A percentile compares a stretch with the other conserved stretches of the same genome.
phyloP scores from a whole-genome alignment of 23 red algal genomes.

The Gracilaria domingensis region DNA sequence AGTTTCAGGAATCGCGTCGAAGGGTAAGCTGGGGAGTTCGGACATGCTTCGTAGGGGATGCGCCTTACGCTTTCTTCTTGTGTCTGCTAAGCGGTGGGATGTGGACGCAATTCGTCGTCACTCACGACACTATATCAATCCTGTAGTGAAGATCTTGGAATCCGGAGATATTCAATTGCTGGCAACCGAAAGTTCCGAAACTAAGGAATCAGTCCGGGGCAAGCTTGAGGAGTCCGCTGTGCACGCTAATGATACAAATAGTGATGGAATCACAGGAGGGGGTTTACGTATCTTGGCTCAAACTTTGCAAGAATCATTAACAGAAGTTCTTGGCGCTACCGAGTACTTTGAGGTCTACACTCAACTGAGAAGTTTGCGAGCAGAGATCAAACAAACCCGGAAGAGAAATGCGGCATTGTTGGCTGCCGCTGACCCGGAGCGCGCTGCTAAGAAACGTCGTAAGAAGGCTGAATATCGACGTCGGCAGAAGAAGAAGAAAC shows the following conservation, averaged over 20 bases:
- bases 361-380: conserved; percentile 23
- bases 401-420: conserved; percentile 62
- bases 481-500: conserved; percentile 26
- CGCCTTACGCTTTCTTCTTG: conserved; percentile 74
- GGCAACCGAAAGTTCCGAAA: background rate
- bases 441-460: conserved; percentile 51
- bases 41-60: conserved; percentile 67
- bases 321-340: conserved; percentile 37
- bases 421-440: conserved; percentile 55
- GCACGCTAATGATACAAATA: background rate
- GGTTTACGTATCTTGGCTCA: conserved; percentile 42
- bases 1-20: conserved; percentile 66
- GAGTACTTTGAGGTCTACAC: conserved; percentile 62
- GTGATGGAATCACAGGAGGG: background rate
- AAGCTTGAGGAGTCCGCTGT: background rate
- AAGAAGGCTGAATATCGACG: conserved; percentile 26
- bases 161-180: conserved; percentile 5
- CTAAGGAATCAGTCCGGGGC: background rate
- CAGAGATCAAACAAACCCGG: conserved; percentile 21
- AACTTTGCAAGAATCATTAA: conserved; percentile 54
- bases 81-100: conserved; percentile 54
- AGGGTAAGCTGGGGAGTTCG: background rate
- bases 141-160: conserved; percentile 50
- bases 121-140: conserved; percentile 39
- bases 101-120: conserved; percentile 2